Base-by-base conservation (phyloP, 306 rosid species). In the Cucumis hystrix region DNA sequence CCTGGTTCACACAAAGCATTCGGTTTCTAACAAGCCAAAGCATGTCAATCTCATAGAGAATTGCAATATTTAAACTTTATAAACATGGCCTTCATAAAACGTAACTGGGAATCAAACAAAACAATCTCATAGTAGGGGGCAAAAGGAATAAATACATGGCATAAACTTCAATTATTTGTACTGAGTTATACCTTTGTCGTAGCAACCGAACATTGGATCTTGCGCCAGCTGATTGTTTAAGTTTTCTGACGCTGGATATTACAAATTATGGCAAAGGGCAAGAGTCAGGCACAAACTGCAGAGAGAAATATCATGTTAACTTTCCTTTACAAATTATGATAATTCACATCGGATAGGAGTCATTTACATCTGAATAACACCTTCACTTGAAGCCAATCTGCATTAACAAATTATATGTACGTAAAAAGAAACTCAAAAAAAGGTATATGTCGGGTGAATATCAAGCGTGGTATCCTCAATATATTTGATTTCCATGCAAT, bases 371-470 rank as follows among this genome's bases (percentile, higher is more conserved):
- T 45, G 58, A 70, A 70, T 14, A 70, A 70, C 58, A 47, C 75
- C 58, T 70, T 70, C 59, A 70, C 21, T 25, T 21, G 58, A 70
- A 70, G 41, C 59, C 75, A 21, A 70, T 70, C 75, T 47, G 58
- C 40, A 47, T 70, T 47, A 25, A 69, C 75, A 70, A 37, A 70
- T 23, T 39, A 43, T 70, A 70, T 70, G 75, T 70, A 70, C 75
- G 75, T 15, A 70, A 70, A 70, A 70, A 47, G 35, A 79, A 78
- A 51, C 84, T 40, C 75, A 67, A 76, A 54, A 45, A 73, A 45
- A 25, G 14, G 40, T 70, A 71, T 71, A 51, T 49, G 17, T 51
- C 40, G 39, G 21, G 75, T 70, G 75, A 70, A 70, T 47, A 70
- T 70, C 58, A 12, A 70, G 60, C 43, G 45, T 51, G 43, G 57